Base-by-base conservation (phyloP, 2,329 filamentous ascomycete species). In the Gaeumannomyces sp. region DNA sequence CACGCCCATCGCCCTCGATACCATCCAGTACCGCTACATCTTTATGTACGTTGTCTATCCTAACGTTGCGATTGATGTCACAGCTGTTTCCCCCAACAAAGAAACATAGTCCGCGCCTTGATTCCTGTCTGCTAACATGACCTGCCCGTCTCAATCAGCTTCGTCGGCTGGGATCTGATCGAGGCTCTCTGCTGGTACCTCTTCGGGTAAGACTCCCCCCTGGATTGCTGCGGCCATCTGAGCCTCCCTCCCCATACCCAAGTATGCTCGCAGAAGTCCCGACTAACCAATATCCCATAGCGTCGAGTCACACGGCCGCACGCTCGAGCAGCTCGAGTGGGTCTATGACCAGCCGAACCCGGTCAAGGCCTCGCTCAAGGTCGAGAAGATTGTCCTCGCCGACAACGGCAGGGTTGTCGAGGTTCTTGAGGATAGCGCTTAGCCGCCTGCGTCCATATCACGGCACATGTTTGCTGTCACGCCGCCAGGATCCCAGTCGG, bases 301-400 rank as follows among this genome's bases (percentile, higher is more conserved):
- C 70, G 80, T 82, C 68, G 80, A 82, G 68, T 77, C 78, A 4
- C 79, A 82, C 66, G 80, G 80, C 61, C 79, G 80, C 56, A 81
- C 80, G 4, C 76, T 82, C 31, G 80, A 82, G 68, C 75, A 82
- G 69, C 75, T 82, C 50, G 79, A 81, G 68, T 81, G 79, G 78
- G 78, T 82, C 14, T 82, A 82, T 71, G 72, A 79, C 68, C 80
- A 82, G 69, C 76, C 78, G 29, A 78, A 79, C 67, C 80, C 80
- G 1, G 80, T 82, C 72, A 80, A 81, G 71, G 80, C 80, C 14
- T 83, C 80, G 5, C 73, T 77, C 65, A 75, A 73, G 62, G 75
- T 82, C 67, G 77, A 82, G 69, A 80, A 80, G 73, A 74, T 83
- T 63, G 74, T 82, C 59, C 69, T 83, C 22, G 76, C 77, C 67